These are phyloP conservation scores for Aspergillus pseudoterreus DNA, from an alignment of 2,329 filamentous ascomycete species.

Conservation along the genomic window DNA sequence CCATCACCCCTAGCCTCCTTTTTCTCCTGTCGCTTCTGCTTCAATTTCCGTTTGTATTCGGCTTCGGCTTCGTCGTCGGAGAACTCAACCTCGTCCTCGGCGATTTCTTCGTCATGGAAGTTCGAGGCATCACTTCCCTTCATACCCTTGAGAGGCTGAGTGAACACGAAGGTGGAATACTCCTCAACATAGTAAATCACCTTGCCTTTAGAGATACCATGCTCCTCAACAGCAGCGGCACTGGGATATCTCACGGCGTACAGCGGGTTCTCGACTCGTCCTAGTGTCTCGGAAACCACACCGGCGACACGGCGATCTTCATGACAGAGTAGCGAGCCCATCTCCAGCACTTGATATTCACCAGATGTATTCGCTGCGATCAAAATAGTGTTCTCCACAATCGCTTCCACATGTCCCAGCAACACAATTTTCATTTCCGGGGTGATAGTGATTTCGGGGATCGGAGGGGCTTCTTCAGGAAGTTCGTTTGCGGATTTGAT, in stretches of 20 bases:
- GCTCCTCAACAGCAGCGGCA: slow-evolving; percentile 62
- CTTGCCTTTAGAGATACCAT: slow-evolving; percentile 65
- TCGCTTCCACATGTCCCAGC: slow-evolving; percentile 70
- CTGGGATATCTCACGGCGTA: slow-evolving; percentile 78
- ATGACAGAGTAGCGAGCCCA: slow-evolving; percentile 77
- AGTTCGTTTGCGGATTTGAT: slow-evolving; percentile 80
- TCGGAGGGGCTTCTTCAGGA: slow-evolving; percentile 60
- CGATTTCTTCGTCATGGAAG: slow-evolving; percentile 86
- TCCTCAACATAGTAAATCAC: slow-evolving; percentile 75
- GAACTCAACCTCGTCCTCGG: slow-evolving; percentile 84
- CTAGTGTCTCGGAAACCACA: slow-evolving; percentile 78
- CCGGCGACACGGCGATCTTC: slow-evolving; percentile 74
- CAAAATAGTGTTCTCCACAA: slow-evolving; percentile 74
- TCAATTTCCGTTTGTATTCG: slow-evolving; percentile 68
- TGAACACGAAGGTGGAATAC: slow-evolving; percentile 82
- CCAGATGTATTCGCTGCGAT: slow-evolving; percentile 75
- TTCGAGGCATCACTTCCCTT: slow-evolving; percentile 96
- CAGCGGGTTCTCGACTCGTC: slow-evolving; percentile 77
- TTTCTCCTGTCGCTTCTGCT: slow-evolving; percentile 61
- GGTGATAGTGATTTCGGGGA: slow-evolving; percentile 75
- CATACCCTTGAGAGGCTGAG: slow-evolving; percentile 69
- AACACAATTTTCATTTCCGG: slow-evolving; percentile 71
- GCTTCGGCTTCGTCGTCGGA: slow-evolving; percentile 95
- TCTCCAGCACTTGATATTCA: slow-evolving; percentile 80
- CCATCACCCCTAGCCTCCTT: slow-evolving; percentile 46